Evolutionary conservation across 768 basidiomycete species (phyloP).

Genomic region (Cystofilobasidium bisporidii): DNA sequence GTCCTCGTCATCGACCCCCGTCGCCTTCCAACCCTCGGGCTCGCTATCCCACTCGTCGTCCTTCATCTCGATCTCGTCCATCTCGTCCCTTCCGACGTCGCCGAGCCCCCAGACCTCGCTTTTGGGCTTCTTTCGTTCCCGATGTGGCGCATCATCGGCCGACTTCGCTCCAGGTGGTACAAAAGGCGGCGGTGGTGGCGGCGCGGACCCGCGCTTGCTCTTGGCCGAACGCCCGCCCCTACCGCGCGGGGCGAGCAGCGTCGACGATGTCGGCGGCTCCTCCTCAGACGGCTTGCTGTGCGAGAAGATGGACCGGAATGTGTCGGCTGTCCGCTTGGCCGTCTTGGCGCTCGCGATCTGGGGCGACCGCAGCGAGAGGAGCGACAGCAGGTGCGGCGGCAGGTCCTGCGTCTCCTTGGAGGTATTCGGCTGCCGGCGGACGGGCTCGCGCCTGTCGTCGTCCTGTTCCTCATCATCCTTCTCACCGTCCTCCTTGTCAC

Average conservation of each 20-base stretch:
- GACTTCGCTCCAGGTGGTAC: neutral
- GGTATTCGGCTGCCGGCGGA: neutral
- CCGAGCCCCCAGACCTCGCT: constrained; percentile 20
- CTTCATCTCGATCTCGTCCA: constrained; percentile 11
- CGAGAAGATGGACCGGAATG: constrained; percentile 19
- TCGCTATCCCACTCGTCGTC: constrained; percentile 28
- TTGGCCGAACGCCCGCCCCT: constrained; percentile 1
- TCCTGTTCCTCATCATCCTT: neutral
- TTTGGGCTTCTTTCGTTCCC: neutral
- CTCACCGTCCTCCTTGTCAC: neutral
- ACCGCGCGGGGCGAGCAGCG: neutral
- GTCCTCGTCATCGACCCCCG: constrained; percentile 18
- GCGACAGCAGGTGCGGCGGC: constrained; percentile 23
- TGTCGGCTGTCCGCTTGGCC: neutral
- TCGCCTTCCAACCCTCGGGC: constrained; percentile 25
- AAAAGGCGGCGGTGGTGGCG: neutral
- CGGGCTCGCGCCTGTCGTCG: neutral
- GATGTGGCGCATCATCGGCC: neutral
- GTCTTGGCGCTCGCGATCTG: constrained; percentile 11
- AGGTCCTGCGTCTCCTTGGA: constrained; percentile 10
- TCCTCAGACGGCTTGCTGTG: neutral
- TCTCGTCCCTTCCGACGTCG: constrained; percentile 3
- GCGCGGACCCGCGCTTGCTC: constrained; percentile 3
- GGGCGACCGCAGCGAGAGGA: constrained; percentile 26
- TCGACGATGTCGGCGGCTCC: neutral